Conservation (phyloP, 2,329 filamentous ascomycete species). For the Fusarium siculi region DNA sequence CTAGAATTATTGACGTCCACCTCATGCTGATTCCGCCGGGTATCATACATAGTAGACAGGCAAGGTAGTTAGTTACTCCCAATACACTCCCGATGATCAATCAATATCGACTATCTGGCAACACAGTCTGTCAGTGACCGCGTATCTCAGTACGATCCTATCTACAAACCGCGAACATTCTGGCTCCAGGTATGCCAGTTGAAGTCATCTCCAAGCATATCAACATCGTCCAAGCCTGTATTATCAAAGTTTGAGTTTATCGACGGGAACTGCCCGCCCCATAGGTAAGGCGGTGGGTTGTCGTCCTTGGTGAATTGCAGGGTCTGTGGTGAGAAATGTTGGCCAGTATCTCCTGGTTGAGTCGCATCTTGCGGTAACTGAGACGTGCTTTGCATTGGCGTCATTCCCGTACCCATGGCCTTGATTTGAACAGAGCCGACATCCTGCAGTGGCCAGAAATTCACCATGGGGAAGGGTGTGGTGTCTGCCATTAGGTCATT, state of each 20-base stretch:
- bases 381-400: neutral
- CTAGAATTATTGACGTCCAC: neutral
- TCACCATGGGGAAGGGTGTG: constrained; percentile 20
- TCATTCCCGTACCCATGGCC: constrained; percentile 5
- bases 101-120: neutral
- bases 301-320: constrained; percentile 47
- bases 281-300: constrained; percentile 55
- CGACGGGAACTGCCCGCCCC: constrained; percentile 50
- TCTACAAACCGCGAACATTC: constrained; percentile 53
- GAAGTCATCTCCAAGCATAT: constrained; percentile 56
- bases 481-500: constrained; percentile 35
- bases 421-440: constrained; percentile 35
- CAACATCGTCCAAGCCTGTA: constrained; percentile 47
- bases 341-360: constrained; percentile 14
- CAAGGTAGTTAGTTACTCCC: constrained; percentile 9
- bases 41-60: constrained; percentile 39
- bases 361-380: constrained; percentile 7
- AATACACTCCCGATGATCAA: neutral
- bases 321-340: constrained; percentile 28
- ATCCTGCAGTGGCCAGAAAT: constrained; percentile 41
- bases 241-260: constrained; percentile 46
- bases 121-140: constrained; percentile 30
- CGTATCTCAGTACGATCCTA: constrained; percentile 42
- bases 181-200: constrained; percentile 63
- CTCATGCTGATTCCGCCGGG: constrained; percentile 28